Base-by-base conservation (phyloP, 148 eudicot genomes). In the Rhododendron molle region DNA sequence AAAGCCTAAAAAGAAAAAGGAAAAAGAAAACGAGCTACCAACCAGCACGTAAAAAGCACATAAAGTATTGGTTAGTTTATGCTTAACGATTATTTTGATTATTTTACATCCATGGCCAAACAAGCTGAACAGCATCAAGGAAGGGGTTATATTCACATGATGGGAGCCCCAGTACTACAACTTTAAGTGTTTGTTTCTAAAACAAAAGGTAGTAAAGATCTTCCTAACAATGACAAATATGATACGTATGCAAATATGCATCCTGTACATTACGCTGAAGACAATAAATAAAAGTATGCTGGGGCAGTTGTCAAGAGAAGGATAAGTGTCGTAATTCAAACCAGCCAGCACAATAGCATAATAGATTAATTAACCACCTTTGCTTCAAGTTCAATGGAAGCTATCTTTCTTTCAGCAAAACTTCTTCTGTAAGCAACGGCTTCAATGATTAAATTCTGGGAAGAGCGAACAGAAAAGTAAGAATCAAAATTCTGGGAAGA, bases 331-430 rank as follows among this genome's bases (percentile, higher is more conserved):
- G 74, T 30, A 71, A 47, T 78, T 44, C 34, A 18, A 23, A 65
- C 21, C 23, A 16, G 47, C 23, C 34, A 28, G 80, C 71, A 87
- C 18, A 21, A 82, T 7, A 71, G 7, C 34, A 47, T 36, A 28
- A 15, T 54, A 52, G 71, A 69, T 13, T 78, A 50, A 83, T 49
- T 81, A 50, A 83, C 76, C 89, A 95, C 99, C 97, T 96, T 96
- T 26, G 90, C 91, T 46, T 93, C 98, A 84, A 95, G 91, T 92
- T 96, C 99, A 85, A 94, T 86, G 56, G 90, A 88, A 44, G 87
- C 84, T 87, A 96, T 87, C 81, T 89, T 90, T 72, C 86, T 85
- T 90, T 92, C 96, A 86, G 97, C 93, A 89, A 86, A 86, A 84
- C 86, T 91, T 95, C 97, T 93, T 88, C 93, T 89, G 84, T 84